Conservation (phyloP, 2,329 filamentous ascomycete genomes). For the Dothideomycetes sp. region DNA sequence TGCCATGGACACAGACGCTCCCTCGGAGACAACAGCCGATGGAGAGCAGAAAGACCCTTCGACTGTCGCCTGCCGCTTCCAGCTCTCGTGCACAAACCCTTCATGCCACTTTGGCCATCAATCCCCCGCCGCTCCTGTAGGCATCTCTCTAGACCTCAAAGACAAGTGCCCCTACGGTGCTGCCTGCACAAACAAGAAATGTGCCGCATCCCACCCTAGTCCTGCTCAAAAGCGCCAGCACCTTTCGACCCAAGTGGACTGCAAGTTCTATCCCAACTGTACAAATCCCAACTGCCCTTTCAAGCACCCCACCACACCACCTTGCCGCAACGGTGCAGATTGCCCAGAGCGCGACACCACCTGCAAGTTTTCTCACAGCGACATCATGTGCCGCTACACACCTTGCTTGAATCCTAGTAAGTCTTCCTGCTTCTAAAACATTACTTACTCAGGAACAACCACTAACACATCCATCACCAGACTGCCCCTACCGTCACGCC, state of each 20-base stretch:
- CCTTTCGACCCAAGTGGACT: conserved; percentile 71
- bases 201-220: conserved; percentile 82
- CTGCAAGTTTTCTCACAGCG: conserved; percentile 85
- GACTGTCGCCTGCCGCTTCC: conserved; percentile 77
- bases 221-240: conserved; percentile 60
- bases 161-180: conserved; percentile 78
- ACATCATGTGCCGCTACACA: conserved; percentile 78
- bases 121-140: conserved; percentile 77
- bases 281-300: conserved; percentile 82
- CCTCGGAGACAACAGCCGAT: conserved; percentile 35
- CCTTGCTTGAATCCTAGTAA: conserved; percentile 73
- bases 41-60: conserved; percentile 43
- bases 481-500: conserved; percentile 79
- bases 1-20: conserved; percentile 23
- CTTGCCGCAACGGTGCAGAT: conserved; percentile 84
- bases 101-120: conserved; percentile 93
- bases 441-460: background rate
- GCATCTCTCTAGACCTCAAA: conserved; percentile 64
- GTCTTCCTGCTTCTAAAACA: background rate
- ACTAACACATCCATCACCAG: background rate
- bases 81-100: conserved; percentile 75
- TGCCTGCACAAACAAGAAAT: conserved; percentile 94
- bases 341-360: conserved; percentile 50
- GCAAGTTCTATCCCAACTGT: conserved; percentile 87
- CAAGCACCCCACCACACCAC: conserved; percentile 75